phyloP scores from a whole-genome alignment of 148 eudicot species.

The Nepenthes gracilis region DNA sequence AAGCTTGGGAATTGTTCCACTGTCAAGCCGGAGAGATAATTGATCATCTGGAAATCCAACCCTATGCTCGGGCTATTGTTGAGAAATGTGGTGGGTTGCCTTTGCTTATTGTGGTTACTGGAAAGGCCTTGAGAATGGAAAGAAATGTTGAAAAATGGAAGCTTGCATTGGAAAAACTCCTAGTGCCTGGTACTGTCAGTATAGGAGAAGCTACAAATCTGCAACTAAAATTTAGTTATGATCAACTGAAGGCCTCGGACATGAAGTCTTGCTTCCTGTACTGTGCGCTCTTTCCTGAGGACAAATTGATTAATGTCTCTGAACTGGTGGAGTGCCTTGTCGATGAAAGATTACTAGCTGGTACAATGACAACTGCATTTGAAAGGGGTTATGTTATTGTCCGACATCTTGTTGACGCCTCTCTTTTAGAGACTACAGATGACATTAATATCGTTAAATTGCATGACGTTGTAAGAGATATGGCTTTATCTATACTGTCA shows the following conservation, averaged over 20 bases:
- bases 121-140: constrained; percentile 13
- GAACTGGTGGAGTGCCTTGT: constrained; percentile 14
- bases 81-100: constrained; percentile 9
- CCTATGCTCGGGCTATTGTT: constrained; percentile 11
- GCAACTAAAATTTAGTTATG: constrained; percentile 11
- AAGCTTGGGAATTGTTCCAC: constrained; percentile 11
- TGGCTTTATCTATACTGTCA: constrained; percentile 18
- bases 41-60: constrained; percentile 11
- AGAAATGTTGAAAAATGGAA: constrained; percentile 12
- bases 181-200: neutral
- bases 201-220: neutral
- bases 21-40: constrained; percentile 4
- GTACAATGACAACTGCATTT: constrained; percentile 6
- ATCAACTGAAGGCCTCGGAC: constrained; percentile 9
- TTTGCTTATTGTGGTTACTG: constrained; percentile 10
- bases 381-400: constrained; percentile 13
- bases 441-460: constrained; percentile 8
- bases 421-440: constrained; percentile 13
- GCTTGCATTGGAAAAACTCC: constrained; percentile 6
- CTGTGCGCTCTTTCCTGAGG: constrained; percentile 11
- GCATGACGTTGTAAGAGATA: constrained; percentile 11
- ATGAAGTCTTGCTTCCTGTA: constrained; percentile 16
- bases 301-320: constrained; percentile 8
- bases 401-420: constrained; percentile 5
- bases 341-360: constrained; percentile 14